Base-by-base conservation (phyloP, 257 asterid species). In the Solanum okadae region DNA sequence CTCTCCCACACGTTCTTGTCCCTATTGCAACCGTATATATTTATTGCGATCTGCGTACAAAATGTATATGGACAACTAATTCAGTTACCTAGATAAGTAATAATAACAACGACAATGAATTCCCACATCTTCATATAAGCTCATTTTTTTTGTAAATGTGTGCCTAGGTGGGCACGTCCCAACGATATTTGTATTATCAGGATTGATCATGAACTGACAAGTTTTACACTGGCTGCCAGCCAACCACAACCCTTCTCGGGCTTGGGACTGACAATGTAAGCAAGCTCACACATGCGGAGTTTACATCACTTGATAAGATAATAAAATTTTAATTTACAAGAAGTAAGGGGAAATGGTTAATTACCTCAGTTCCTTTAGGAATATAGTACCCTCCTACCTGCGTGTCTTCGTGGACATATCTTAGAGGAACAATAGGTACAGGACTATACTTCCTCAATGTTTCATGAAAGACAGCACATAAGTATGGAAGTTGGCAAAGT, bases 21-120 rank as follows among this genome's bases (percentile, higher is more conserved):
- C 98, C 94, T 95, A 94, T 95, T 95, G 87, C 99, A 97, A 15
- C 96, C 98, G 4, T 94, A 94, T 49, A 96, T 91, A 87, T 96
- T 97, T 91, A 97, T 89, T 10, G 98, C 98, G 78, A 97, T 95
- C 99, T 97, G 91, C 90, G 86, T 7, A 77, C 1, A 49, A 3
- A 33, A 8, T 33, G 44, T 18, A 10, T 40, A 87, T 5, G 63
- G 4, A 86, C 23, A 27, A 38, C 4, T n/a, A 63, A 33, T 29
- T 37, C 13, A 85, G 10, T 52, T 33, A 40, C 10, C 27, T 11
- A 46, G 37, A 22, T 63, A 22, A 59, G 10, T 71, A 52, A 12
- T 6, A 52, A 12, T 5, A 70, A 29, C 23, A 70, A 70, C n/a
- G 8, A 31, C 9, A 29, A 27, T 68, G 10, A 13, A 68, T 68